Percentiles rank a stretch among this genome's conserved stretches.
These are phyloP conservation scores for Silene vulgaris DNA, from an alignment of 179 eudicot genomes.

Conservation along the genomic window DNA sequence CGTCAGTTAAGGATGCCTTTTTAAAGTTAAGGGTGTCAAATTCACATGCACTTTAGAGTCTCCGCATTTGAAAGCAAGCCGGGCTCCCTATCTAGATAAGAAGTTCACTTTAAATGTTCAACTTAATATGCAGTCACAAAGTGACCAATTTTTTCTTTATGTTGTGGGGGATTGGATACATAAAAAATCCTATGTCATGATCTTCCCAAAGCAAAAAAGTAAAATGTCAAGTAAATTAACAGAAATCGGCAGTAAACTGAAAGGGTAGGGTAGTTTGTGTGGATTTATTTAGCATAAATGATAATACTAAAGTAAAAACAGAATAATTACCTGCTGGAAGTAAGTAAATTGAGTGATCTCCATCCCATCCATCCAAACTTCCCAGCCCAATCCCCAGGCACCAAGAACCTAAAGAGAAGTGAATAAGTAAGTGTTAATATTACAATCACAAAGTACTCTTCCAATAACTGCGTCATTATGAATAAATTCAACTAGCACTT, in stretches of 20 bases:
- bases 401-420: constrained; percentile 73
- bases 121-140: too few species aligned
- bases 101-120: too few species aligned
- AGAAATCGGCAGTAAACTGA: neutral
- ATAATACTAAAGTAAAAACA: neutral
- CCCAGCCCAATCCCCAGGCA: constrained; percentile 99
- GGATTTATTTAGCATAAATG: neutral
- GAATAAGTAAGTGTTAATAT: constrained; percentile 7
- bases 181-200: too few species aligned
- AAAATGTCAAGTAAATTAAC: too few species aligned
- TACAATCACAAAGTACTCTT: neutral
- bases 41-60: too few species aligned
- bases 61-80: too few species aligned
- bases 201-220: too few species aligned
- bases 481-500: neutral
- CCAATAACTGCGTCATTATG: neutral
- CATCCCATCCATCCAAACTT: constrained; percentile 99
- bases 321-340: constrained; percentile 79
- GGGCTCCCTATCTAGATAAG: too few species aligned
- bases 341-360: constrained; percentile 97
- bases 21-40: neutral
- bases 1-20: neutral
- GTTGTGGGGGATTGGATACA: too few species aligned
- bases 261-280: neutral
- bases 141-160: too few species aligned